Base-by-base conservation (phyloP, 2,329 filamentous ascomycete species). In the Aspergillus persii region DNA sequence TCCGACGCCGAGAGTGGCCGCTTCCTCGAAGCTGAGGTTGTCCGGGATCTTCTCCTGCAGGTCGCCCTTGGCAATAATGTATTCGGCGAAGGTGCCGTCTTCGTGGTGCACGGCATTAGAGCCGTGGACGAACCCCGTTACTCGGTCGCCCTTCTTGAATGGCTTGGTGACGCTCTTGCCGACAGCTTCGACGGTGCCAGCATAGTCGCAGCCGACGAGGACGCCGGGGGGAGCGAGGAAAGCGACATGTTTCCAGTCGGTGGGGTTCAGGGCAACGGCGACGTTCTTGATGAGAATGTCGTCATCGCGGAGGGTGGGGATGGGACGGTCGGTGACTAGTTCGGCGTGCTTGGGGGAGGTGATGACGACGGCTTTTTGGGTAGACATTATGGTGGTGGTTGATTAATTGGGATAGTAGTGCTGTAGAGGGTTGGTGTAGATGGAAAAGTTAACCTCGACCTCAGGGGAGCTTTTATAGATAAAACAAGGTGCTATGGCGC, bases 271-370 rank as follows among this genome's bases (percentile, higher is more conserved):
- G 3, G 81, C 83, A 0, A 84, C 77, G 8, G 76, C 76, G 12
- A 76, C 75, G 7, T 78, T 80, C 64, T 82, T 84, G 58, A 85
- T 79, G n/a, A 84, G 77, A 33, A 85, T 73, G 65, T 82, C 85
- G 60, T 78, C 77, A 44, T 79, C 76, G n/a, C 75, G 75, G 23
- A 81, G 68, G 50, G 69, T 69, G 6, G 80, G 79, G 8, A 80
- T 61, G 6, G 76, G 71, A 64, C 63, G 64, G 49, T 76, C 69
- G 27, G 53, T 61, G 47, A 68, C 65, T 7, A 76, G 58, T 30
- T 44, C 54, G 29, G 62, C 70, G 54, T 66, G 64, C 46, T 69
- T 65, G 7, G 63, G 63, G 54, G 65, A 57, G 57, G 74, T 69
- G 26, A 77, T 63, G 7, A 69, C 59, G 56, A 79, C 68, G 9